These are phyloP conservation scores for Zoysia matrella DNA, from an alignment of 202 grass and related monocot species.

Conservation along the genomic window DNA sequence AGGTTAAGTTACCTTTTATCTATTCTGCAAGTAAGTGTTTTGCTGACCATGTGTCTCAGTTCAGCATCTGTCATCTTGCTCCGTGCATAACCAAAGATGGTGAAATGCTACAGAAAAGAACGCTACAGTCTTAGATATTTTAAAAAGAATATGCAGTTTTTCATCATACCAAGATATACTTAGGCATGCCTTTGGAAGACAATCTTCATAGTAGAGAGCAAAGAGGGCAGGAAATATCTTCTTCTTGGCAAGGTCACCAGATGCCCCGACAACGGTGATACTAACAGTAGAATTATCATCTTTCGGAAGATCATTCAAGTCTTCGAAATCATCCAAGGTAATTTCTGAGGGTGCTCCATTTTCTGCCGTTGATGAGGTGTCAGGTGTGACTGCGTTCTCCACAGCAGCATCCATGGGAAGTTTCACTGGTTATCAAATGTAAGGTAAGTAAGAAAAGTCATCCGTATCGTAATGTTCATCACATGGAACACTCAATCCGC, in stretches of 20 bases:
- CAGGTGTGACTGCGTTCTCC: slow-evolving; percentile 35
- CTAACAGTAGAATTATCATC: slow-evolving; percentile 74
- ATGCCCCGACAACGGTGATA: slow-evolving; percentile 92
- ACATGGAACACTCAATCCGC: neutral
- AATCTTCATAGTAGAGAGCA: slow-evolving; percentile 93
- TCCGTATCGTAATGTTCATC: neutral
- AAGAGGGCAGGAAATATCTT: slow-evolving; percentile 99
- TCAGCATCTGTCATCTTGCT: slow-evolving; percentile 99
- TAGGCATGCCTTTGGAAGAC: slow-evolving; percentile 75
- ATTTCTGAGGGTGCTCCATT: slow-evolving; percentile 54
- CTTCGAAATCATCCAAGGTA: slow-evolving; percentile 55
- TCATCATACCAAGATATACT: neutral
- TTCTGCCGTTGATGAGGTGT: slow-evolving; percentile 39
- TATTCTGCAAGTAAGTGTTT: slow-evolving; percentile 91
- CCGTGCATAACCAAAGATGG: slow-evolving; percentile 93
- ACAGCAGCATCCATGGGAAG: slow-evolving; percentile 28
- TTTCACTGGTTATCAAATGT: slow-evolving; percentile 31
- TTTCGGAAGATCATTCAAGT: slow-evolving; percentile 10
- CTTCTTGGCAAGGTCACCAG: slow-evolving; percentile 97
- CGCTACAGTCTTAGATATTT: slow-evolving; percentile 10
- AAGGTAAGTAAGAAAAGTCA: slow-evolving; percentile 13
- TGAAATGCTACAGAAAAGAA: slow-evolving; percentile 74
- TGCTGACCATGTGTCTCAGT: slow-evolving; percentile 93
- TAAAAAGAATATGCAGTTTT: neutral
- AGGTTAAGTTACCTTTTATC: slow-evolving; percentile 76